These are phyloP conservation scores for Pinus albicaulis DNA, from an alignment of 75 land plant species.

Conservation along the genomic window DNA sequence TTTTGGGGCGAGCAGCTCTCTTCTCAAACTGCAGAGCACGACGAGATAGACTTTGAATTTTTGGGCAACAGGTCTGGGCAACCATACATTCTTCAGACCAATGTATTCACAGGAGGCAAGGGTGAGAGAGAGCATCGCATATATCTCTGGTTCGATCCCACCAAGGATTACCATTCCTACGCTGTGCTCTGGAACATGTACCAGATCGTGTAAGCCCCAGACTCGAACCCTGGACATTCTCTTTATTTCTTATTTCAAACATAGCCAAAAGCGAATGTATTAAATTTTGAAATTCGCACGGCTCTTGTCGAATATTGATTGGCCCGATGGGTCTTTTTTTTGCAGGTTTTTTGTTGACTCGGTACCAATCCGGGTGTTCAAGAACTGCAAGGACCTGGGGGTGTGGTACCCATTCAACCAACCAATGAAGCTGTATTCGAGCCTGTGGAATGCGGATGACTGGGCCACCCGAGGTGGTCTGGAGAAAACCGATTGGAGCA, in stretches of 20 bases:
- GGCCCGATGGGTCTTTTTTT: too few relatives aligned
- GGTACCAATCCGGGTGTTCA: conserved; percentile 45
- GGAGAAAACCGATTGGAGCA: conserved; percentile 45
- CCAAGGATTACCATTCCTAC: conserved; percentile 18
- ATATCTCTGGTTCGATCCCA: conserved; percentile 24
- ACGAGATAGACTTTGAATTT: conserved; percentile 30
- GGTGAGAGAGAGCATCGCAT: conserved; percentile 29
- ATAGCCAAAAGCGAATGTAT: too few relatives aligned
- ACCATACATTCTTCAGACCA: conserved; percentile 24
- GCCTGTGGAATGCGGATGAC: conserved; percentile 59
- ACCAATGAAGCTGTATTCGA: conserved; percentile 52
- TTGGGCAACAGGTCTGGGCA: conserved; percentile 21
- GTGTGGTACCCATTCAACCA: conserved; percentile 39
- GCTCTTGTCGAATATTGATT: too few relatives aligned
- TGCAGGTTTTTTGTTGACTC: conserved; percentile 48
- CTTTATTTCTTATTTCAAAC: too few relatives aligned
- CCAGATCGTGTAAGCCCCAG: conserved; percentile 19
- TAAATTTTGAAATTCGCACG: too few relatives aligned
- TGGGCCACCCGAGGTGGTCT: conserved; percentile 61
- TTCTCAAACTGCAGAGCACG: conserved; percentile 14
- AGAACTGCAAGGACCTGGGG: conserved; percentile 43
- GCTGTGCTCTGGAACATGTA: conserved; percentile 29
- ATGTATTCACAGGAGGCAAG: conserved; percentile 27
- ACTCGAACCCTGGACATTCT: too few relatives aligned
- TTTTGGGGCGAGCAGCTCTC: conserved; percentile 2